Percentiles rank a stretch among this genome's conserved stretches.
Evolutionary conservation across 179 eudicot species (phyloP).

Genomic region (Gypsophila paniculata): DNA sequence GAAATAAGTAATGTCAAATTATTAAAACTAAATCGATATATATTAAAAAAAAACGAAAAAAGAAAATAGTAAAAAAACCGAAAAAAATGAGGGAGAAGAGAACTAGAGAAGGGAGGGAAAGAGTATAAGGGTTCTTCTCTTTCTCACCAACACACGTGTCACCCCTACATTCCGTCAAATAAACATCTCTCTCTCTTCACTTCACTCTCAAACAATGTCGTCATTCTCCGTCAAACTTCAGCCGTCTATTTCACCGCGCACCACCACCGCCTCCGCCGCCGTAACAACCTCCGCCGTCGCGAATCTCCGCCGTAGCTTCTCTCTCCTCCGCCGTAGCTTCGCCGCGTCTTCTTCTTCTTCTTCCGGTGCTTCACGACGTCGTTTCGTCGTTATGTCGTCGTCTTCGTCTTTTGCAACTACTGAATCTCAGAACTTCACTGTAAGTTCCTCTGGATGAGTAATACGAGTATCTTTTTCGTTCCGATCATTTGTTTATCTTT

Average conservation of each 20-base stretch:
- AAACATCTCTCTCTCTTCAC: not conserved
- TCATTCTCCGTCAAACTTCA: conserved; percentile 30
- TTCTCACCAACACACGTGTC: too few relatives aligned
- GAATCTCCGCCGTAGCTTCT: conserved; percentile 22
- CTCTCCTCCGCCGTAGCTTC: not conserved
- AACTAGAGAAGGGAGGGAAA: too few relatives aligned
- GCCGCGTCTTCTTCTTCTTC: not conserved
- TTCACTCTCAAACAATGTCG: conserved; percentile 34
- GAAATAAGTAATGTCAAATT: too few relatives aligned
- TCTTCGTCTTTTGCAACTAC: conserved; percentile 28
- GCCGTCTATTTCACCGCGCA: conserved; percentile 25
- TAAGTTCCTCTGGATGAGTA: conserved; percentile 15
- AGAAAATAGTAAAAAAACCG: too few relatives aligned
- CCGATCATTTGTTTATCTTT: too few relatives aligned
- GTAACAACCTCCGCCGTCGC: conserved; percentile 12
- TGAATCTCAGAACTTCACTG: conserved; percentile 52
- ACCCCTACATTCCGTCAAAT: conserved; percentile 17
- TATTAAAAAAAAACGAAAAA: too few relatives aligned
- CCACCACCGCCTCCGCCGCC: not conserved
- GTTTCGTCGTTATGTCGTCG: conserved; percentile 40
- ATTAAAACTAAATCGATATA: too few relatives aligned
- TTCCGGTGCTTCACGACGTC: conserved; percentile 16
- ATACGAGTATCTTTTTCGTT: too few relatives aligned
- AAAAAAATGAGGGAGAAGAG: too few relatives aligned
- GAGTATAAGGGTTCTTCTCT: too few relatives aligned